Base-by-base conservation (phyloP, 345 rosid genomes). In the Hibiscus tridactylites region DNA sequence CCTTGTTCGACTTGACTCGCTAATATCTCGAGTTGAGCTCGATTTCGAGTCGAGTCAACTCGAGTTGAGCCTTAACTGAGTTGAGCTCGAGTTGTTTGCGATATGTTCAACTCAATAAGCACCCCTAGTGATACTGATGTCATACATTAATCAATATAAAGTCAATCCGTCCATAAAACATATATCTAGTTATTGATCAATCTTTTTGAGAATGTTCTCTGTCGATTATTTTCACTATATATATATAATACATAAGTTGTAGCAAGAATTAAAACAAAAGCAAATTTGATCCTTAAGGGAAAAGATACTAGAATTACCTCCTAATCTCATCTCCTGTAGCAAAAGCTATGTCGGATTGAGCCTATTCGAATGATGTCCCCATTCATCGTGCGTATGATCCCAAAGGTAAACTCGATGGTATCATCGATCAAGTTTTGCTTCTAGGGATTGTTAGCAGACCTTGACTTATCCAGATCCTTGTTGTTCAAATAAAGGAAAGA, bases 401-500 rank as follows among this genome's bases (percentile, higher is more conserved):
- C 21, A 21, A 21, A 21, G 6, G 37, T 31, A 52, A 12, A 11
- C 9, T 1, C 8, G 11, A 9, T 63, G 33, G 60, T 16, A 64
- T 62, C 8, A 26, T 31, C 50, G 44, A 61, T 60, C 60, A 19
- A 28, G 6, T 73, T 65, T 61, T 35, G 12, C 17, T 28, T 37
- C 26, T 9, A n/a, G 12, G 56, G 65, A 13, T 31, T 17, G 33
- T 5, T 42, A 37, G 21, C 60, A 42, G 76, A 67, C 53, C 67
- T 70, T 70, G 67, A 39, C 66, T 71, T 71, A 71, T 77, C 68
- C 73, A 76, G 71, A 46, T 87, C 88, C 57, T 17, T 76, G 24
- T 26, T 24, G 75, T 85, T 91, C 60, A 79, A 68, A 78, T 86
- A 89, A 46, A 88, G 61, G 75, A 61, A 79, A 79, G 87, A 78